Conservation (phyloP, 129 eudicot species). For the Mikania micrantha region DNA sequence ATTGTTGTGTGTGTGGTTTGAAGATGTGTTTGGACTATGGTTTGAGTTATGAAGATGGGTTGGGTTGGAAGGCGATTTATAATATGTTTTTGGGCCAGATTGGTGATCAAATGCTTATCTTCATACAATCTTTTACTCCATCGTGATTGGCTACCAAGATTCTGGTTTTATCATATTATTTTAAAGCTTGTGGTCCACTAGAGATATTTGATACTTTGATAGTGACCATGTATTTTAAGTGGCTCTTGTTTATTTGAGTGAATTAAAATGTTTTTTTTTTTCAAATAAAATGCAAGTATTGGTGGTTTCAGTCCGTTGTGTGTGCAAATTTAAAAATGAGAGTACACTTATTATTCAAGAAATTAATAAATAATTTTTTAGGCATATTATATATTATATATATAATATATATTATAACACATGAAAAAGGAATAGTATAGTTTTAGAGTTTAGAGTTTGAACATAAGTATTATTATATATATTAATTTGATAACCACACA, state of each 20-base stretch:
- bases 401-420: too few relatives aligned
- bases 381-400: too few relatives aligned
- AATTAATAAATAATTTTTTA: too few relatives aligned
- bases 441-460: too few relatives aligned
- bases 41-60: constrained; percentile 21
- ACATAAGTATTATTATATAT: too few relatives aligned
- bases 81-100: constrained; percentile 8
- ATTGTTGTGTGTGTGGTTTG: constrained; percentile 23
- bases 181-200: not conserved
- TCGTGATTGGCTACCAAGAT: constrained; percentile 25
- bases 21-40: not conserved
- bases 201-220: constrained; percentile 13
- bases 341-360: too few relatives aligned
- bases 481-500: too few relatives aligned
- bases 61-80: constrained; percentile 6
- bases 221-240: constrained; percentile 1
- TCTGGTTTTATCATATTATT: not conserved
- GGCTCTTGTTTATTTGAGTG: constrained; percentile 15
- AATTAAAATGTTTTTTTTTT: not conserved
- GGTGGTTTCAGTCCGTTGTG: too few relatives aligned
- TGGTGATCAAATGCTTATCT: constrained; percentile 26
- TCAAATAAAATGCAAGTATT: not conserved
- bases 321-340: too few relatives aligned
- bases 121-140: constrained; percentile 19
- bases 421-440: too few relatives aligned